Evolutionary conservation across 1,284 basidiomycete species (phyloP), one percentile per base, ranked within the genome.

Genomic region (Trichosporon ovoides): DNA sequence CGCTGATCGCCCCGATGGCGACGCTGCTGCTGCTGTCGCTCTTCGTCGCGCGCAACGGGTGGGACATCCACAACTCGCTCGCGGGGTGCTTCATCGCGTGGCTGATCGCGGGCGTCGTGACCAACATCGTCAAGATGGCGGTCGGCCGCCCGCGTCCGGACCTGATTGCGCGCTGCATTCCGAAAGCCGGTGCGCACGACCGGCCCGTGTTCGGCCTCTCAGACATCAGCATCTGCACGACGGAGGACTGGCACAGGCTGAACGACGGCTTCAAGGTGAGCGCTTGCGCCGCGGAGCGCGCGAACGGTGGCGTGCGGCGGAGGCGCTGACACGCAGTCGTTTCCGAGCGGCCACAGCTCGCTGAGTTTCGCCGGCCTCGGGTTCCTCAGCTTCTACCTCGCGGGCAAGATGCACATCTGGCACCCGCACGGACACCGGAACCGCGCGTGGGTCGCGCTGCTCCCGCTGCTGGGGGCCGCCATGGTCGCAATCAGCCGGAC

Each of bases 91-190:
- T 94, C 38, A 75, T 76, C 69, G 81, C 85, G 13, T 81, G 91
- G 48, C 80, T 86, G 5, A 79, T 94, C 48, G 87, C 91, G 1
- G 89, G 89, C 12, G 80, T 85, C 33, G 78, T 94, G 43, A 96
- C 94, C 0, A 88, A 95, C 70, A 81, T 93, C 57, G 81, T 85
- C 62, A 98, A 98, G 78, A 68, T 77, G 18, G 74, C 75, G 1
- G 92, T 95, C 19, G 95, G 95, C 34, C 83, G 95, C 31, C 93
- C 95, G 0, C 82, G 95, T 43, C 90, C 73, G 83, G 91, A 94
- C 75, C 68, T 93, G 13, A 83, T 95, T 65, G 84, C 85, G 55
- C 85, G 94, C 19, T 98, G 94, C 77, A 83, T 87, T 52, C 94
- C 93, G 2, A 71, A 71, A 22, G 53, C 79, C 0, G 89, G 86